Conservation (phyloP, 768 basidiomycete genomes). For the Nidularia pulvinata region DNA sequence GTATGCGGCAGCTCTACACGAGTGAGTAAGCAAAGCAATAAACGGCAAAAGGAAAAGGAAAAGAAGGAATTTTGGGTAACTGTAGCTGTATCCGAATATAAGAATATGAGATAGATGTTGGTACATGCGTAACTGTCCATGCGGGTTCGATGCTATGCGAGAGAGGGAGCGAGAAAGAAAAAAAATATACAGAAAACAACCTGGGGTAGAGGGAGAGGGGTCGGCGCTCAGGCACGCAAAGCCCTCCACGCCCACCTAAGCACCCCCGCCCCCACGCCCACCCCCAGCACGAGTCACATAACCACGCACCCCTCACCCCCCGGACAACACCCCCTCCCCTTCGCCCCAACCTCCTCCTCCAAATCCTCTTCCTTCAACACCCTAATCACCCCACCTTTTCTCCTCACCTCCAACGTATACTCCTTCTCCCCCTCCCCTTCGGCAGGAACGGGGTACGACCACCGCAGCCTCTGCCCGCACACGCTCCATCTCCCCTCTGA, state of each 20-base stretch:
- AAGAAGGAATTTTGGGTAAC: too few species aligned
- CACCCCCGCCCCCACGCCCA: too few species aligned
- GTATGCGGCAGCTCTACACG: too few species aligned
- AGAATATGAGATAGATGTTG: neutral
- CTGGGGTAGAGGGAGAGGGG: too few species aligned
- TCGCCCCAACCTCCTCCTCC: neutral
- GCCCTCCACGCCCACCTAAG: too few species aligned
- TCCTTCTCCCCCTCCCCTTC: conserved; percentile 25
- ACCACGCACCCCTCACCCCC: conserved; percentile 9
- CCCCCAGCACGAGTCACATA: too few species aligned
- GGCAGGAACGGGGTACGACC: conserved; percentile 51
- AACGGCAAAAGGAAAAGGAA: too few species aligned
- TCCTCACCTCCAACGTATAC: conserved; percentile 28
- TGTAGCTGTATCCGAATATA: neutral
- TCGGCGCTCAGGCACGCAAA: neutral
- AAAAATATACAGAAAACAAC: too few species aligned
- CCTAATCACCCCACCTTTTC: conserved; percentile 24
- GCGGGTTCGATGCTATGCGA: neutral
- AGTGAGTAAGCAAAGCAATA: too few species aligned
- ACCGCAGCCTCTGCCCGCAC: conserved; percentile 47
- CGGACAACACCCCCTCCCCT: neutral
- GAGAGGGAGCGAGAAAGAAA: neutral
- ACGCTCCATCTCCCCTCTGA: conserved; percentile 40
- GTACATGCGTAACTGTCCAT: too few species aligned
- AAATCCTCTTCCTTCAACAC: too few species aligned